A percentile compares a stretch with the other conserved stretches of the same genome.
Evolutionary conservation across 768 basidiomycete genomes (phyloP).

Genomic region (Megacollybia marginata): DNA sequence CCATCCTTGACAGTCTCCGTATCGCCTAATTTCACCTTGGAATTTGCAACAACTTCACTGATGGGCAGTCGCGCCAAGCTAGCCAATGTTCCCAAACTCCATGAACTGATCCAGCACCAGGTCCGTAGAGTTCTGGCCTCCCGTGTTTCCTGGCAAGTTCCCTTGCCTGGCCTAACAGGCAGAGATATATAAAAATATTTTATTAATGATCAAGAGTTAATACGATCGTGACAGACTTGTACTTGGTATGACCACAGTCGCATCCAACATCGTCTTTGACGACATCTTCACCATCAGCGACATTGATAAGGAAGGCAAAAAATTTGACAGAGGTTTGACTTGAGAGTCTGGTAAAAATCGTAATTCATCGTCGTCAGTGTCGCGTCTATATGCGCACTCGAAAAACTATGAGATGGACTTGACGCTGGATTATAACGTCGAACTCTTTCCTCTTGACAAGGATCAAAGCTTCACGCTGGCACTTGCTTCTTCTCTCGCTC

Average conservation of each 20-base stretch:
- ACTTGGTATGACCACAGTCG: conserved; percentile 39
- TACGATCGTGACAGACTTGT: neutral
- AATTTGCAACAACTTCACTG: conserved; percentile 82
- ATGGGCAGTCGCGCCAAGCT: conserved; percentile 97
- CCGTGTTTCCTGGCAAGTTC: conserved; percentile 58
- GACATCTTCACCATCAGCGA: conserved; percentile 84
- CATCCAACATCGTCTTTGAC: conserved; percentile 82
- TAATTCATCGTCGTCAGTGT: conserved; percentile 50
- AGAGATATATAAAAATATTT: conserved; percentile 8
- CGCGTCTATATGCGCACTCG: conserved; percentile 82
- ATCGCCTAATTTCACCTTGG: conserved; percentile 80
- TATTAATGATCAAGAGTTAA: neutral
- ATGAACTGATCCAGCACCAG: conserved; percentile 88
- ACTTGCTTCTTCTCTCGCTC: conserved; percentile 72
- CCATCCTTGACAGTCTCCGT: conserved; percentile 67
- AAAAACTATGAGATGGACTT: conserved; percentile 90
- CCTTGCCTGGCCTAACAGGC: conserved; percentile 55
- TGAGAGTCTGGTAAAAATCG: neutral
- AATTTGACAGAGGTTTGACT: conserved; percentile 88
- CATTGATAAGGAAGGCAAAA: conserved; percentile 91
- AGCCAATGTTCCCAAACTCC: conserved; percentile 94
- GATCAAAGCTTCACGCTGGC: conserved; percentile 79
- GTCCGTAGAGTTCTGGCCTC: conserved; percentile 58
- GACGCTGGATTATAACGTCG: conserved; percentile 90
- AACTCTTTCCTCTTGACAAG: conserved; percentile 69